A percentile compares a stretch with the other conserved stretches of the same genome.
phyloP scores from a whole-genome alignment of 2,329 filamentous ascomycete species.

The Aureobasidium subglaciale region DNA sequence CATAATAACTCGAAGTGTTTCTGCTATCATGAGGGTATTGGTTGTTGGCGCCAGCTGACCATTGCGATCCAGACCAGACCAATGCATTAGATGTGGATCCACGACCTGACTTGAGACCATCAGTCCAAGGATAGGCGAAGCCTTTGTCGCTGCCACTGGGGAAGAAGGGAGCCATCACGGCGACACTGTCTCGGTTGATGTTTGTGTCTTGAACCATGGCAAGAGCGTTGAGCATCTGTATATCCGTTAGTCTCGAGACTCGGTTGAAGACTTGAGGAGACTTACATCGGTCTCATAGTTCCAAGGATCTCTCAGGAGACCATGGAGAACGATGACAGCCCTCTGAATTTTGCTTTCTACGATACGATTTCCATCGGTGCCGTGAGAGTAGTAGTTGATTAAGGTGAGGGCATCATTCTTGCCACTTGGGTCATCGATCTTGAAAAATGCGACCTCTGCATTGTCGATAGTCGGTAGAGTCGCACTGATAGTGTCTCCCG shows the following conservation, averaged over 20 bases:
- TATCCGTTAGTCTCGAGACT: background rate
- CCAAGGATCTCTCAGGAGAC: conserved; percentile 28
- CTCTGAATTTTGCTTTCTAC: conserved; percentile 24
- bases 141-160: conserved; percentile 31
- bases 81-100: conserved; percentile 29
- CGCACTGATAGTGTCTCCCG: conserved; percentile 26
- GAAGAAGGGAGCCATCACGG: conserved; percentile 30
- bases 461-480: conserved; percentile 26
- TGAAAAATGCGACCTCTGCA: conserved; percentile 29
- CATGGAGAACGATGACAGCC: conserved; percentile 31
- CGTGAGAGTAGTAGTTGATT: conserved; percentile 31
- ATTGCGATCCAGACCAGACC: conserved; percentile 30
- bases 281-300: conserved; percentile 26
- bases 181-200: conserved; percentile 26
- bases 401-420: conserved; percentile 26
- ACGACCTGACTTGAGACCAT: conserved; percentile 19
- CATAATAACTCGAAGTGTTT: conserved; percentile 27
- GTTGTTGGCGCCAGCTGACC: conserved; percentile 30
- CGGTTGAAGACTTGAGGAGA: background rate
- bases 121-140: conserved; percentile 28
- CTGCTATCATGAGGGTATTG: conserved; percentile 28
- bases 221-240: conserved; percentile 27
- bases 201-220: conserved; percentile 23
- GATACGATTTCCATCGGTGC: conserved; percentile 24
- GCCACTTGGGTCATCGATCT: conserved; percentile 24